phyloP scores from a whole-genome alignment of 2,329 filamentous ascomycete species.

The Coniosporium tulheliwenetii region DNA sequence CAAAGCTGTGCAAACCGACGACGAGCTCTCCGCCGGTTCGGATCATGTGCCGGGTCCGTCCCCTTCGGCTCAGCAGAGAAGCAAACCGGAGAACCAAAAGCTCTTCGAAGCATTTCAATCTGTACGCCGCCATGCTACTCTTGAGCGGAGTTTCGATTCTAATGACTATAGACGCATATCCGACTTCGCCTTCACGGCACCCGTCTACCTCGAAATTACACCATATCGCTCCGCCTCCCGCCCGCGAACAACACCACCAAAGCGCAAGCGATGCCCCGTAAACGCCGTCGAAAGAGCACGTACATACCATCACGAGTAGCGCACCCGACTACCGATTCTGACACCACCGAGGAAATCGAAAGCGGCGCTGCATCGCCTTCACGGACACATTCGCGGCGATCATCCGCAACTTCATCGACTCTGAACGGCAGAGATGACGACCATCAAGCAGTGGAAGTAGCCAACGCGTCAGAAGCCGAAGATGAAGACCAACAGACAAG shows the following conservation, averaged over 20 bases:
- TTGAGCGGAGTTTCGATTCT: neutral
- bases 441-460: constrained; percentile 7
- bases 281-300: neutral
- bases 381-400: too few relatives aligned
- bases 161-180: constrained; percentile 14
- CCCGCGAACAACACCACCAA: constrained; percentile 14
- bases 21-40: constrained; percentile 16
- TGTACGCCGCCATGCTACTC: constrained; percentile 1
- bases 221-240: constrained; percentile 22
- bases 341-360: constrained; percentile 4
- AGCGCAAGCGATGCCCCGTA: neutral
- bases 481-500: constrained; percentile 31
- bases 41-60: too few relatives aligned
- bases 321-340: neutral
- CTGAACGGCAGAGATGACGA: neutral
- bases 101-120: constrained; percentile 21
- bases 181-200: constrained; percentile 25
- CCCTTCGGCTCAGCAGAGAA: too few relatives aligned
- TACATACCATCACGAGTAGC: too few relatives aligned
- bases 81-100: constrained; percentile 16
- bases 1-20: constrained; percentile 13
- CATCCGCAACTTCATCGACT: neutral
- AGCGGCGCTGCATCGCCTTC: neutral
- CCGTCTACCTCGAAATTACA: constrained; percentile 21
- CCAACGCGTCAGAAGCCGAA: constrained; percentile 11